Conservation (phyloP, 495 filamentous ascomycete genomes). For the Hamigera avellanea region DNA sequence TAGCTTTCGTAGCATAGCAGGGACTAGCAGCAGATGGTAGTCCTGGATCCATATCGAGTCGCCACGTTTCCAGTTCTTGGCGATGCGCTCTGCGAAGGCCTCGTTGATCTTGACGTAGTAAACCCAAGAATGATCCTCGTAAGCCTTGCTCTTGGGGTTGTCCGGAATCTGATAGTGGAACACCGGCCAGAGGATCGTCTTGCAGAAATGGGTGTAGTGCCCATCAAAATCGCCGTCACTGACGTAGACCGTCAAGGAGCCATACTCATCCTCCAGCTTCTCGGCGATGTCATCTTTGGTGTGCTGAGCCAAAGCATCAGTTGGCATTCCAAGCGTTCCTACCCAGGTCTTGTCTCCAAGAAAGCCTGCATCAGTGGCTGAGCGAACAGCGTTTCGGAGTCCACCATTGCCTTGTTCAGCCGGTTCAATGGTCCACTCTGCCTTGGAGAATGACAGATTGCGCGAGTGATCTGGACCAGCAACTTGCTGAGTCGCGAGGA, state of each 20-base stretch:
- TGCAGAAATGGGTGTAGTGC: constrained; percentile 89
- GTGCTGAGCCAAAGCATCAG: constrained; percentile 59
- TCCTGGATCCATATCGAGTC: constrained; percentile 92
- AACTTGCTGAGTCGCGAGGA: constrained; percentile 35
- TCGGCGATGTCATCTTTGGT: constrained; percentile 71
- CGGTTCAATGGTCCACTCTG: constrained; percentile 70
- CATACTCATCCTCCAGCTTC: constrained; percentile 62
- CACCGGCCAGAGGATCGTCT: constrained; percentile 80
- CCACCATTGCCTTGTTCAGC: constrained; percentile 88
- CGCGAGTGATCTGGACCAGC: neutral
- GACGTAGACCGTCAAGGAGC: constrained; percentile 70
- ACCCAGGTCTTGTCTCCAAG: constrained; percentile 71
- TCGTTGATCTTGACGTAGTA: constrained; percentile 87
- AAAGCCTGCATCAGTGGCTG: constrained; percentile 52
- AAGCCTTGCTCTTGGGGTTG: constrained; percentile 94
- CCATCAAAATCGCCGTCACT: constrained; percentile 84
- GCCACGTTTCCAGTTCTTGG: constrained; percentile 81
- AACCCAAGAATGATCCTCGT: constrained; percentile 90
- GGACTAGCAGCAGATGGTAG: constrained; percentile 89
- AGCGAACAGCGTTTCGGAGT: constrained; percentile 73
- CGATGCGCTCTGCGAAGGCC: constrained; percentile 78
- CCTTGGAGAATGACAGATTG: constrained; percentile 39
- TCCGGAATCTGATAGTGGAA: constrained; percentile 96
- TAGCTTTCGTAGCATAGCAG: constrained; percentile 75
- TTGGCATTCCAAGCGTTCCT: constrained; percentile 84